Percentiles rank a stretch among this genome's conserved stretches.
Conservation (phyloP, 2,329 filamentous ascomycete species). For the Xylariaceae sp. region DNA sequence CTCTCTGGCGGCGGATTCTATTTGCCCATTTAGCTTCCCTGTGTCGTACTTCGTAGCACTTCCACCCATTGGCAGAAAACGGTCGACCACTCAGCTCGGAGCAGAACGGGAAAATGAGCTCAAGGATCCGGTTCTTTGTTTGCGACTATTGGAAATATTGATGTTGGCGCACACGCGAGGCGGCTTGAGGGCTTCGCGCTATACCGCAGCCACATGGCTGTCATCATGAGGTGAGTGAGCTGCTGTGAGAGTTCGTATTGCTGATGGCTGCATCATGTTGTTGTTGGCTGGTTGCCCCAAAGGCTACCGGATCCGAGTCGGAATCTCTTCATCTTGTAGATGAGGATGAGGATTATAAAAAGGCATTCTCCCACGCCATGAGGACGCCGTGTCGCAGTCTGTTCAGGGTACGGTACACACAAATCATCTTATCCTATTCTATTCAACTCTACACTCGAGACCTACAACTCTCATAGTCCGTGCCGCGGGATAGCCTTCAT, state of each 20-base stretch:
- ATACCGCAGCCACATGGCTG: neutral
- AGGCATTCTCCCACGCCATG: neutral
- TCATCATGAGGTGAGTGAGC: neutral
- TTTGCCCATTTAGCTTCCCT: neutral
- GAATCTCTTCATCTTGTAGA: neutral
- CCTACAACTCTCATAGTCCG: neutral
- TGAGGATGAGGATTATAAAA: neutral
- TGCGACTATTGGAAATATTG: constrained; percentile 4
- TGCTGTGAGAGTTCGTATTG: constrained; percentile 1
- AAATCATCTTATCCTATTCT: neutral
- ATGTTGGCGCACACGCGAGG: neutral
- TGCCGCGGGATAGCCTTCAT: constrained; percentile 6
- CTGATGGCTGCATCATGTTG: neutral
- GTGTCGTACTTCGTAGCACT: neutral
- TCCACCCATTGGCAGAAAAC: neutral
- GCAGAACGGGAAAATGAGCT: neutral
- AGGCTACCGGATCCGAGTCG: neutral
- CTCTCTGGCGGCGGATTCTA: neutral
- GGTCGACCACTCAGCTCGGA: neutral
- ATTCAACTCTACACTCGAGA: neutral
- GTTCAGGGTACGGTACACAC: neutral
- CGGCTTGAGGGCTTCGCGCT: constrained; percentile 3
- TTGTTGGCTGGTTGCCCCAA: neutral
- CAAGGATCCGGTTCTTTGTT: neutral
- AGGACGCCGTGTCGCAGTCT: neutral